Percentiles rank a stretch among this genome's conserved stretches.
Conservation (phyloP, 2,329 filamentous ascomycete species). For the Penicillium sp. region DNA sequence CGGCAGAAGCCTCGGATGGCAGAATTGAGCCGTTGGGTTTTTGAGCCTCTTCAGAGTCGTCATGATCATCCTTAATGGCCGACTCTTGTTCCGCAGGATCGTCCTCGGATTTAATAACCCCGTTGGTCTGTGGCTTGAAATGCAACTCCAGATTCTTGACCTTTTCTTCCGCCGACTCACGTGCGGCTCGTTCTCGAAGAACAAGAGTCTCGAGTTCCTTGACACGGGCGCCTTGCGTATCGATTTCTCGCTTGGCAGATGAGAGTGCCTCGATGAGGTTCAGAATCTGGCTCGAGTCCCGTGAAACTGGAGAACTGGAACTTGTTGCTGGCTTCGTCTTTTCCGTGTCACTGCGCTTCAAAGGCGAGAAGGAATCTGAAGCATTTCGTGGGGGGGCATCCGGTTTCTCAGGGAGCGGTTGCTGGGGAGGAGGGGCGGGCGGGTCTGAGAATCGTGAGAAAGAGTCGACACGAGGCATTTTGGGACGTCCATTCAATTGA, state of each 20-base stretch:
- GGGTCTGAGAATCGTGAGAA: slow-evolving; percentile 90
- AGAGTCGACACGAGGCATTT: slow-evolving; percentile 64
- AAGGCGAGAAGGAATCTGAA: slow-evolving; percentile 50
- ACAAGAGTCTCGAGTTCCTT: slow-evolving; percentile 79
- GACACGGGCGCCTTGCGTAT: slow-evolving; percentile 76
- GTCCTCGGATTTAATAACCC: slow-evolving; percentile 45
- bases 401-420: slow-evolving; percentile 90
- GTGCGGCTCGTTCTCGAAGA: slow-evolving; percentile 74
- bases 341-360: slow-evolving; percentile 77
- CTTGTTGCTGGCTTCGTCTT: slow-evolving; percentile 58
- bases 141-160: slow-evolving; percentile 70
- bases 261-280: slow-evolving; percentile 83
- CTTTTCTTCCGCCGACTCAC: slow-evolving; percentile 80
- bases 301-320: slow-evolving; percentile 50
- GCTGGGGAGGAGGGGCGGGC: slow-evolving; percentile 88
- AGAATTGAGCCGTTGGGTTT: slow-evolving; percentile 12
- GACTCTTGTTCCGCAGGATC: slow-evolving; percentile 47
- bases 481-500: slow-evolving; percentile 48
- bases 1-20: slow-evolving; percentile 6
- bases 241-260: slow-evolving; percentile 81
- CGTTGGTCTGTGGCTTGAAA: slow-evolving; percentile 43
- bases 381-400: slow-evolving; percentile 58
- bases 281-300: slow-evolving; percentile 72
- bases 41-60: neutral
- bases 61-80: slow-evolving; percentile 5